Evolutionary conservation across 257 asterid genomes (phyloP).

Genomic region (Solanum chmielewskii): DNA sequence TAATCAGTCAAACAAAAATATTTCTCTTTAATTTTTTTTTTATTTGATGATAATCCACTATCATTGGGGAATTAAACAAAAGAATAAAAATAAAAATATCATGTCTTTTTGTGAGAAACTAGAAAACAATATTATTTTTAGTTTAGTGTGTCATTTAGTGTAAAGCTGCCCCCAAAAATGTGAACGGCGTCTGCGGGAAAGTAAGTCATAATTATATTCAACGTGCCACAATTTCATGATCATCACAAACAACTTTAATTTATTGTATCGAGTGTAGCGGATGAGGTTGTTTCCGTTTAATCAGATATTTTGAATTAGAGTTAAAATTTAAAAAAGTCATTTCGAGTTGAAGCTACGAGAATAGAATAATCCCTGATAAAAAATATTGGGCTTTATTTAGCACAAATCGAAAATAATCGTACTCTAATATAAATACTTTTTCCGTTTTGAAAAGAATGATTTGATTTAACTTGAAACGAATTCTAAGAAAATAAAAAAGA

Average conservation of each 20-base stretch:
- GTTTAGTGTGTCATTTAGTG: background rate
- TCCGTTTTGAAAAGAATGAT: too few species aligned
- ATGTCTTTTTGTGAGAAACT: background rate
- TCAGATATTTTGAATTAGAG: rapidly evolving
- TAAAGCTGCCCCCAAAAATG: background rate
- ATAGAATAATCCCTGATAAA: too few species aligned
- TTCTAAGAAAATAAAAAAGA: too few species aligned
- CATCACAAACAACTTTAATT: background rate
- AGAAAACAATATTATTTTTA: background rate
- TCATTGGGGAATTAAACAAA: background rate
- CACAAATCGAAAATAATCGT: too few species aligned
- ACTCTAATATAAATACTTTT: too few species aligned
- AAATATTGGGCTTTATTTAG: background rate
- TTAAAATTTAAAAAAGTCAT: too few species aligned
- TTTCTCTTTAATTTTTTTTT: too few species aligned
- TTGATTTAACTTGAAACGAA: too few species aligned
- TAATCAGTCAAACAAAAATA: too few species aligned
- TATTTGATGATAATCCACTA: background rate
- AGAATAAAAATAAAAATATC: background rate
- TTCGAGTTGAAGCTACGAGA: too few species aligned
- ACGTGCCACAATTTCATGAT: background rate
- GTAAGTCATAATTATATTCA: background rate
- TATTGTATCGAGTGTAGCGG: too few species aligned
- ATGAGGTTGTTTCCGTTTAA: rapidly evolving
- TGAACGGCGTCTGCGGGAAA: slow-evolving; percentile 1